Base-by-base conservation (phyloP, 345 rosid genomes). In the Pistacia integerrima region DNA sequence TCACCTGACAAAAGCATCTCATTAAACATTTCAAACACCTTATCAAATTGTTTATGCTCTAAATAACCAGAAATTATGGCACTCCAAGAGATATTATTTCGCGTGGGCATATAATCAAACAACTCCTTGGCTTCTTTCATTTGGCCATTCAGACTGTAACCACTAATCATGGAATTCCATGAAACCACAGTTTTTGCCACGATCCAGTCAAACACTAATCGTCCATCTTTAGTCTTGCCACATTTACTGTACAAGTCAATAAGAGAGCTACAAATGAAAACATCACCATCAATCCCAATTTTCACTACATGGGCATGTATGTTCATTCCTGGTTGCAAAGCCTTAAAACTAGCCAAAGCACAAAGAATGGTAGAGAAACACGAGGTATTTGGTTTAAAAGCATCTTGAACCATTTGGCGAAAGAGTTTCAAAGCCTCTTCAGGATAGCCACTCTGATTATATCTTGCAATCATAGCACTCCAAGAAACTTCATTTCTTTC, bases 401-500 rank as follows among this genome's bases (percentile, higher is more conserved):
- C 87, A 16, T 77, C 74, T 25, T 10, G 76, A 78, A 81, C 60
- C 90, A 90, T 88, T 61, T 61, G 59, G 13, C 70, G 69, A 74
- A 90, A 90, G 60, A 88, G 86, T 58, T 67, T 65, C 73, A 84
- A 33, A 10, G 91, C 87, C 75, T 88, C 91, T 70, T 82, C 77
- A 9, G 77, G 80, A 80, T 78, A 79, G 49, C 89, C 90, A 66
- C 74, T 81, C 65, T 90, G 93, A 84, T 80, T 75, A 63, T 85
- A 88, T 79, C 93, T 85, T 5, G 93, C 82, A 58, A 88, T 88
- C 85, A 90, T 86, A 5, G 79, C 80, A 61, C 89, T 86, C 91
- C 93, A 88, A 51, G 93, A 84, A 70, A 88, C 85, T 79, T 84
- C 89, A 68, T 90, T 90, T 76, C 90, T 82, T 74, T 81, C 82